Conservation (phyloP, 257 asterid species). For the Cordia subcordata region DNA sequence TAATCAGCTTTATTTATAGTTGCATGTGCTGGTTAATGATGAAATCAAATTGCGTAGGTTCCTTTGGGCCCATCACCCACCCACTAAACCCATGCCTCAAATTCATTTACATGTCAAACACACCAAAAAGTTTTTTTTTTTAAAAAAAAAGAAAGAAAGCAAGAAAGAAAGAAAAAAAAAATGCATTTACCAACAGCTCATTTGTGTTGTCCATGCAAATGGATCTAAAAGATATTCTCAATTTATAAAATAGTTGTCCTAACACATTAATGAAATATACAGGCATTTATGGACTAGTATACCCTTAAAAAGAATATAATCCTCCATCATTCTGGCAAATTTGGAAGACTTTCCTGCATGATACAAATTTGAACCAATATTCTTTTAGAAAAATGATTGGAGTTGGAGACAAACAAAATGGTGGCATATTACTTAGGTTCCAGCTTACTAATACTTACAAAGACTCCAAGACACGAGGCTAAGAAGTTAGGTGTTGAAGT, state of each 20-base stretch:
- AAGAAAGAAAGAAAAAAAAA: no score
- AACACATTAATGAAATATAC: no score
- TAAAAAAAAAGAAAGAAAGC: no score
- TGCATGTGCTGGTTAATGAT: slow-evolving; percentile 34
- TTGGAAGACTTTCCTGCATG: no score
- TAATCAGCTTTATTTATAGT: slow-evolving; percentile 1
- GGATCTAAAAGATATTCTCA: slow-evolving; percentile 11
- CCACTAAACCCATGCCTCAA: no score
- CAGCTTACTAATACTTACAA: background rate
- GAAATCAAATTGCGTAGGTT: slow-evolving; percentile 33
- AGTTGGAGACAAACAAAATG: background rate
- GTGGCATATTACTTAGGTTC: background rate
- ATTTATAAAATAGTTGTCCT: no score
- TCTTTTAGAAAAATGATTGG: background rate
- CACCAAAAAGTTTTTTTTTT: no score
- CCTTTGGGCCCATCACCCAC: slow-evolving; percentile 24
- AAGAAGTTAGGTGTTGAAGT: background rate
- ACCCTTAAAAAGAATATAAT: no score
- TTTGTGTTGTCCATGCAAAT: slow-evolving; percentile 31
- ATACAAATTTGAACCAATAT: no score
- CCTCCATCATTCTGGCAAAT: no score
- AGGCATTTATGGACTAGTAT: no score
- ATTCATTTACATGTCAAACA: background rate
- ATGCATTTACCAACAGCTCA: slow-evolving; percentile 37
- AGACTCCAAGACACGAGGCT: background rate